Conservation (phyloP, 495 filamentous ascomycete species). For the Podospora comata region DNA sequence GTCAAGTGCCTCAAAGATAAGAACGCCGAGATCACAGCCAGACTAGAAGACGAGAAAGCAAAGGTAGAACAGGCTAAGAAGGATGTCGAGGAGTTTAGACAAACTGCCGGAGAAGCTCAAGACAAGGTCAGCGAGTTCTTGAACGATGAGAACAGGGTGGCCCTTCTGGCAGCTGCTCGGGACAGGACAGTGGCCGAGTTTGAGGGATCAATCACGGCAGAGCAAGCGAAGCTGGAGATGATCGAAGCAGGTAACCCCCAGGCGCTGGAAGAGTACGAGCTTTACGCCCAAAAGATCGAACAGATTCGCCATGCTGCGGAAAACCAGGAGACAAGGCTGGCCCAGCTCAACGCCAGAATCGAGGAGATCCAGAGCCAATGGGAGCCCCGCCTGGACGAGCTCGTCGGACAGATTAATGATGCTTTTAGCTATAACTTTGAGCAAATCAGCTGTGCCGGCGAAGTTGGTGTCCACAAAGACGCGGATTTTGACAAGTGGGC, state of each 20-base stretch:
- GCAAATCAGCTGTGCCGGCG: conserved; percentile 92
- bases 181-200: conserved; percentile 59
- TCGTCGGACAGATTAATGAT: conserved; percentile 77
- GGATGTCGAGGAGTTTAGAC: conserved; percentile 30
- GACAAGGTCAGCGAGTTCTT: conserved; percentile 18
- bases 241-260: conserved; percentile 75
- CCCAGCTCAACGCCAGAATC: conserved; percentile 55
- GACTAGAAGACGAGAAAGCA: conserved; percentile 45
- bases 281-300: conserved; percentile 55
- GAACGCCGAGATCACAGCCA: conserved; percentile 55
- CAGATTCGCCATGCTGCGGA: conserved; percentile 40
- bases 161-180: conserved; percentile 35
- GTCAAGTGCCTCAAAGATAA: conserved; percentile 59
- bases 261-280: conserved; percentile 75
- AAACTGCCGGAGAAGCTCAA: conserved; percentile 24
- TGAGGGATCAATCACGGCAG: conserved; percentile 69
- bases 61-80: conserved; percentile 18
- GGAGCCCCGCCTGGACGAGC: conserved; percentile 79
- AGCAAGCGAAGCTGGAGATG: conserved; percentile 69
- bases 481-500: conserved; percentile 91
- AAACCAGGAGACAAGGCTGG: conserved; percentile 49
- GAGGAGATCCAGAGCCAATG: conserved; percentile 57
- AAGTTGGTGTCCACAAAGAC: conserved; percentile 76
- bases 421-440: conserved; percentile 88
- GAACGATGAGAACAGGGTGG: conserved; percentile 30